These are phyloP conservation scores for Limnanthes douglasii DNA, from an alignment of 345 rosid genomes.

Conservation along the genomic window DNA sequence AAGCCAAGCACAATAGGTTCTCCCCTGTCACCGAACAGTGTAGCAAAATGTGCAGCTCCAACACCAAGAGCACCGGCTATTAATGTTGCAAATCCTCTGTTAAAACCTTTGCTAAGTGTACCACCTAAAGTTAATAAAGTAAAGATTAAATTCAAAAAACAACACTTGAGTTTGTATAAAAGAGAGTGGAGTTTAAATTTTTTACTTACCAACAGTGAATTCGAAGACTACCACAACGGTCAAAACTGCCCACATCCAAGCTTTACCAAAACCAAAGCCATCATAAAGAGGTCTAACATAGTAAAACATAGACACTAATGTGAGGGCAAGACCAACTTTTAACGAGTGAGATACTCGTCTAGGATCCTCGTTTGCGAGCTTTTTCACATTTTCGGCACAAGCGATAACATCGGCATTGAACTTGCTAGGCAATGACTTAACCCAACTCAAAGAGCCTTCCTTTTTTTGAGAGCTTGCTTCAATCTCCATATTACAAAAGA, in stretches of 20 bases:
- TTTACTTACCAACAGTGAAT: slow-evolving; percentile 64
- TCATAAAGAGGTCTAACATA: slow-evolving; percentile 50
- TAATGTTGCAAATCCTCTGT: slow-evolving; percentile 60
- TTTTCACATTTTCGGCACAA: slow-evolving; percentile 16
- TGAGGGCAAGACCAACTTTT: slow-evolving; percentile 70
- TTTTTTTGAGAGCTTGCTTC: slow-evolving; percentile 17
- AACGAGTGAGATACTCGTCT: slow-evolving; percentile 59
- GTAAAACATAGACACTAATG: slow-evolving; percentile 55
- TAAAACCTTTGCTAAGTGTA: slow-evolving; percentile 47
- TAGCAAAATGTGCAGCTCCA: slow-evolving; percentile 48
- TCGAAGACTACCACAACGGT: slow-evolving; percentile 73
- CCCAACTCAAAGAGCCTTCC: slow-evolving; percentile 9
- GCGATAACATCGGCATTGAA: slow-evolving; percentile 13
- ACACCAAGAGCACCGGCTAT: slow-evolving; percentile 45
- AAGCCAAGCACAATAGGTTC: slow-evolving; percentile 51
- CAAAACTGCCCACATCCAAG: slow-evolving; percentile 84
- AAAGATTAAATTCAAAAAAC: background rate
- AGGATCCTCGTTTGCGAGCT: slow-evolving; percentile 50
- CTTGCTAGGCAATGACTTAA: slow-evolving; percentile 13
- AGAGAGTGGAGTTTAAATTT: background rate
- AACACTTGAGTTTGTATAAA: background rate
- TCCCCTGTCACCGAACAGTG: slow-evolving; percentile 37
- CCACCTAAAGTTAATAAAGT: slow-evolving; percentile 26
- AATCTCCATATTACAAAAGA: too few relatives aligned
- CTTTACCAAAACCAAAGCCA: slow-evolving; percentile 48